Evolutionary conservation across 495 filamentous ascomycete genomes (phyloP), one percentile per base, ranked within the genome.

Genomic region (Podospora pseudoanserina): DNA sequence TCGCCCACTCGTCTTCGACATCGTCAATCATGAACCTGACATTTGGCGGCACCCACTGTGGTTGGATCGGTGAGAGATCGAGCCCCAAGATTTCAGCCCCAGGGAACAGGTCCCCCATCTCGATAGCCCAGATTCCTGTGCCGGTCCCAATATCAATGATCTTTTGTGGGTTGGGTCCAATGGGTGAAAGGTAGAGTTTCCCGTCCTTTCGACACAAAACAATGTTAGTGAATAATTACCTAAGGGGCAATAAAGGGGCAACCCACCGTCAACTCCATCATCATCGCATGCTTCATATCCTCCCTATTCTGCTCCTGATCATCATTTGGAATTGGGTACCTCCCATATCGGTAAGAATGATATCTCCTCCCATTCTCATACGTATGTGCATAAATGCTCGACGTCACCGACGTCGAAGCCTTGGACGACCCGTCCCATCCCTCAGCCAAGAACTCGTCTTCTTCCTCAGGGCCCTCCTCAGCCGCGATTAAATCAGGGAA

Each of bases 311-410:
- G 80, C 70, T 84, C 80, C n/a, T 72, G 70, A 62, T 87, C 84
- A 67, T 87, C 85, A 69, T 86, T 86, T 2, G 86, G 86, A 58
- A 88, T 74, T 0, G 79, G 70, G 67, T 89, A 87, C 55, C 77
- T 73, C 13, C 86, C 85, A 65, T 84, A 78, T 15, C 79, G 79
- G 69, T 83, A 87, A n/a, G 78, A 77, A 63, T 87, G 85, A 70
- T 88, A 89, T 34, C 86, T 79, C 20, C 86, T 78, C 5, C 85
- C 85, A 73, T 88, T 85, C 72, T 88, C 84, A 62, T 74, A 83
- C 1, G 74, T 67, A 68, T 82, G 79, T 58, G 79, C 71, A 34
- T 68, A 75, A 26, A 84, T 71, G 64, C 74, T 79, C 6, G 78
- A 80, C 3, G 78, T 75, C 19, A 85, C 65, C 1, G 81, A 83